These are phyloP conservation scores for Psilocybe cubensis DNA, from an alignment of 768 basidiomycete species.

Conservation along the genomic window DNA sequence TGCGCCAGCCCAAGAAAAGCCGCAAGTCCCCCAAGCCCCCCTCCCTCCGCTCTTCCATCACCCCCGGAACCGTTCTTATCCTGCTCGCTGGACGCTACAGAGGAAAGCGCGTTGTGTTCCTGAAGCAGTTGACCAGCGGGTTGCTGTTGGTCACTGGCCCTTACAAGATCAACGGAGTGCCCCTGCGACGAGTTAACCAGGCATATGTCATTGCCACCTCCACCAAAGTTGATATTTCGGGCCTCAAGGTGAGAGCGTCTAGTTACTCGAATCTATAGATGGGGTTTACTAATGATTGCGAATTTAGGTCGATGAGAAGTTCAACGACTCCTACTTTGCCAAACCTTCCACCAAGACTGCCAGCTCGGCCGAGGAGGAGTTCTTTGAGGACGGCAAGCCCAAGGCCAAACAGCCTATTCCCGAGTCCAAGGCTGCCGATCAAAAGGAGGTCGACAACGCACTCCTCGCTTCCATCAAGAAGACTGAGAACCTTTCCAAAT, in stretches of 20 bases:
- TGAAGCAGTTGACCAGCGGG: conserved; percentile 94
- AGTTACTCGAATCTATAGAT: background rate
- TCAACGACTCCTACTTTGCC: conserved; percentile 94
- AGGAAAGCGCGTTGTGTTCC: conserved; percentile 97
- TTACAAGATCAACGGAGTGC: conserved; percentile 98
- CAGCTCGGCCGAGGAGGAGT: conserved; percentile 91
- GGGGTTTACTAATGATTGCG: background rate
- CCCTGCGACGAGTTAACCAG: conserved; percentile 96
- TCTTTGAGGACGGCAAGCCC: conserved; percentile 93
- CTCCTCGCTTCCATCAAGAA: conserved; percentile 88
- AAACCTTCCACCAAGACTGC: conserved; percentile 74
- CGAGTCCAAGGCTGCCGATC: conserved; percentile 85
- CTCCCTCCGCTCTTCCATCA: conserved; percentile 84
- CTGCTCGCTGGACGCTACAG: conserved; percentile 97
- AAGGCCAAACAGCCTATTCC: conserved; percentile 88
- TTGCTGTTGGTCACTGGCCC: conserved; percentile 96
- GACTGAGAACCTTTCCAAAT: conserved; percentile 89
- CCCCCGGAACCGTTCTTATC: conserved; percentile 93
- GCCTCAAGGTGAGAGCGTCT: conserved; percentile 60
- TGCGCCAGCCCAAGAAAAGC: conserved; percentile 87
- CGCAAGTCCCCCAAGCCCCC: conserved; percentile 85
- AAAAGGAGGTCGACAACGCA: conserved; percentile 84
- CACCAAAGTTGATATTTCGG: conserved; percentile 84
- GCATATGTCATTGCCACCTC: conserved; percentile 99
- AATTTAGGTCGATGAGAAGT: conserved; percentile 78